Percentiles rank a stretch among this genome's conserved stretches.
Conservation (phyloP, 805 yeast genomes). For the Diddensiella santjacobensis region DNA sequence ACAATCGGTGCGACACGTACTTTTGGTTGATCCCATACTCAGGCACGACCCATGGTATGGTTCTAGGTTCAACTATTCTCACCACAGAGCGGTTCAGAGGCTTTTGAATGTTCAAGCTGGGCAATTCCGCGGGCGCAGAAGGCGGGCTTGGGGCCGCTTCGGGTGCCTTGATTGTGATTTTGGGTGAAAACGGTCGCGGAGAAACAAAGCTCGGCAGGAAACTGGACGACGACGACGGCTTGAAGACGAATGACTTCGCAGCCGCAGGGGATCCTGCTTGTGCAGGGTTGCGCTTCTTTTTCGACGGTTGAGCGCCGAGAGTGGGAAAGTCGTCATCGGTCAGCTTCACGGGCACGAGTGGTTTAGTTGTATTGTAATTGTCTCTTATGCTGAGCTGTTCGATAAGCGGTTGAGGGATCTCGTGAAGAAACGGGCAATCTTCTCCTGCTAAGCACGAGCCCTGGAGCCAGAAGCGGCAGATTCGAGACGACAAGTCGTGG, state of each 20-base stretch:
- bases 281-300: constrained; percentile 1
- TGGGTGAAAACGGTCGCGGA: constrained; percentile 4
- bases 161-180: neutral
- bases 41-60: constrained; percentile 30
- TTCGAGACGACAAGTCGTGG: constrained; percentile 41
- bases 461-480: constrained; percentile 46
- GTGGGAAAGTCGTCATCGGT: constrained; percentile 27
- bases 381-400: constrained; percentile 2
- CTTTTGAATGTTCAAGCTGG: constrained; percentile 1
- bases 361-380: constrained; percentile 3
- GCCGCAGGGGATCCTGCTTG: constrained; percentile 1
- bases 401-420: constrained; percentile 31
- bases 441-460: constrained; percentile 44
- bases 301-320: constrained; percentile 15
- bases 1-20: constrained; percentile 28
- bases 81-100: constrained; percentile 10
- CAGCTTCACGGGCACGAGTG: constrained; percentile 15
- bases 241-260: constrained; percentile 9
- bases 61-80: constrained; percentile 5
- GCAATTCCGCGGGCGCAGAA: neutral
- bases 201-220: constrained; percentile 12
- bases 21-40: constrained; percentile 23
- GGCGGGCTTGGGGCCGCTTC: neutral
- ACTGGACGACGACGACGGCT: constrained; percentile 9
- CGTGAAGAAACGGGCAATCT: constrained; percentile 40